These are phyloP conservation scores for Spergularia marina DNA, from an alignment of 148 eudicot genomes.

Conservation along the genomic window DNA sequence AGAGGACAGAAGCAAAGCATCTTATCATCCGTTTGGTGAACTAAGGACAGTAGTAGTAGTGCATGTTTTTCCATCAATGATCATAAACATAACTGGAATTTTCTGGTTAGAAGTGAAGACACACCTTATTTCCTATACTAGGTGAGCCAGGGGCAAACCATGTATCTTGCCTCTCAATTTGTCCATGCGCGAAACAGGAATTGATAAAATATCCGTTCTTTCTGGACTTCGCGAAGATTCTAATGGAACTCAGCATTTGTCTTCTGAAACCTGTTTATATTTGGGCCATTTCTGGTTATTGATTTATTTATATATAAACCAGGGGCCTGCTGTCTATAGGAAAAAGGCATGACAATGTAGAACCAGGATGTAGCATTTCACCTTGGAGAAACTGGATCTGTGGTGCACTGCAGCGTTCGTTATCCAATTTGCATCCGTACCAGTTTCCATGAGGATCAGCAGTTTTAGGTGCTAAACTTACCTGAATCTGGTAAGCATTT, in stretches of 20 bases:
- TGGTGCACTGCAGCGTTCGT: conserved; percentile 51
- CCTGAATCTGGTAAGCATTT: conserved; percentile 49
- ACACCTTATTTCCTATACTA: conserved; percentile 62
- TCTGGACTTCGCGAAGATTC: conserved; percentile 42
- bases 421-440: conserved; percentile 62
- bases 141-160: conserved; percentile 82
- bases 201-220: conserved; percentile 79
- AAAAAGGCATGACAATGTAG: background rate
- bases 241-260: conserved; percentile 62
- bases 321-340: background rate
- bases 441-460: conserved; percentile 82
- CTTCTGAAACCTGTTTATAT: conserved; percentile 60
- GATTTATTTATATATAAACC: background rate
- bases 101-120: background rate
- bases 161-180: conserved; percentile 91
- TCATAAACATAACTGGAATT: background rate
- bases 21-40: background rate
- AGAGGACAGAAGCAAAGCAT: too few relatives aligned
- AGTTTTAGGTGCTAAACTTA: conserved; percentile 68
- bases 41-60: background rate
- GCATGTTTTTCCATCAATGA: background rate
- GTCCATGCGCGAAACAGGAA: conserved; percentile 96
- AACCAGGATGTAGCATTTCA: conserved; percentile 7
- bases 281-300: background rate
- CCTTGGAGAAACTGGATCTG: conserved; percentile 88